Evolutionary conservation across 1,139 yeast genomes (phyloP).

Genomic region (Blastobotrys ciferrii): DNA sequence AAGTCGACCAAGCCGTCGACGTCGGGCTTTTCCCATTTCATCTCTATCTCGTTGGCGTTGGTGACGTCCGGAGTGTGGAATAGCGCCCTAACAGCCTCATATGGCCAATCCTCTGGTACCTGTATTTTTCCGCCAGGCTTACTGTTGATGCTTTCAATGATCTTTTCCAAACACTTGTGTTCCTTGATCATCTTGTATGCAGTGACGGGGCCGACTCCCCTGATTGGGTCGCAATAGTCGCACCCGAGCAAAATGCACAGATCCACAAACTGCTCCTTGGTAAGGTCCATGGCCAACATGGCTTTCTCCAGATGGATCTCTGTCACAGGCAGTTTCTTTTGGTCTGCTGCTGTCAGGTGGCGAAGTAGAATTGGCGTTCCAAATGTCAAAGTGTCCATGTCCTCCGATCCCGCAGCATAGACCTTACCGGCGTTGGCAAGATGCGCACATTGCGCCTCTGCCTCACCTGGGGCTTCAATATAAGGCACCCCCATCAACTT

Average conservation of each 20-base stretch:
- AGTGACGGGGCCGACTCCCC: constrained; percentile 94
- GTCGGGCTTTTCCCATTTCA: constrained; percentile 70
- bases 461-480: constrained; percentile 94
- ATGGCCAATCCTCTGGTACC: constrained; percentile 96
- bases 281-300: constrained; percentile 71
- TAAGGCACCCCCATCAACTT: constrained; percentile 92
- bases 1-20: constrained; percentile 70
- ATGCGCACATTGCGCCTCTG: constrained; percentile 98
- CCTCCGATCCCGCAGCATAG: constrained; percentile 97
- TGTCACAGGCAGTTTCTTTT: constrained; percentile 86
- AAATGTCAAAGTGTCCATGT: constrained; percentile 97
- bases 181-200: constrained; percentile 87
- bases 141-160: constrained; percentile 60
- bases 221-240: constrained; percentile 93
- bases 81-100: constrained; percentile 77
- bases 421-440: constrained; percentile 81
- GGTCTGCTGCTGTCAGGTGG: constrained; percentile 91
- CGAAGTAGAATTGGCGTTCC: constrained; percentile 79
- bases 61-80: constrained; percentile 79
- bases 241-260: constrained; percentile 92
- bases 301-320: constrained; percentile 72
- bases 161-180: constrained; percentile 74
- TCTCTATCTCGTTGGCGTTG: constrained; percentile 55
- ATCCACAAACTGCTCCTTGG: constrained; percentile 75
- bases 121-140: constrained; percentile 70